Conservation (phyloP, 2,329 filamentous ascomycete species). For the Microdochium trichocladiopsis region DNA sequence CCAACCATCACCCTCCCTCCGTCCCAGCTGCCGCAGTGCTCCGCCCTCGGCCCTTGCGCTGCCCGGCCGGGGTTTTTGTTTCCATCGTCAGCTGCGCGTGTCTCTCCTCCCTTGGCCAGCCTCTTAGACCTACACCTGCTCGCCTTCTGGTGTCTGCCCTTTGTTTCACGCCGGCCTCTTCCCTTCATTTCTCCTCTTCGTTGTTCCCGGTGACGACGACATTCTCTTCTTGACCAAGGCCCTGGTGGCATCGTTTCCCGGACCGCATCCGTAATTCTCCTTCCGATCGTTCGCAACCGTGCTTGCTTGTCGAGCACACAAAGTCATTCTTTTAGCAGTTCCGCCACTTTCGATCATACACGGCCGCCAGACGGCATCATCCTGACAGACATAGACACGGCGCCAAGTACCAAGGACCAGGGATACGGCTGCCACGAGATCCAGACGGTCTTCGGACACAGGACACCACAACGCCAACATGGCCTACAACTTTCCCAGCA, state of each 20-base stretch:
- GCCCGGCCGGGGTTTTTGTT: not conserved
- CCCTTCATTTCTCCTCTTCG: not conserved
- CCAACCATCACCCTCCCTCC: not conserved
- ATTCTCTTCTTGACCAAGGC: not conserved
- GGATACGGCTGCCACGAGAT: no score
- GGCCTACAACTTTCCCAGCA: conserved; percentile 13
- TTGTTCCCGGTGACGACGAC: not conserved
- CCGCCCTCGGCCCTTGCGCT: not conserved
- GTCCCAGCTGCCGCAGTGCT: not conserved
- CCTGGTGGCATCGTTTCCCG: not conserved
- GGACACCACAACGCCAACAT: conserved; percentile 3
- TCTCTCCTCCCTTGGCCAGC: no score
- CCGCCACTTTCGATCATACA: no score
- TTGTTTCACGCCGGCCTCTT: not conserved
- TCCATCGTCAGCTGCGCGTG: no score
- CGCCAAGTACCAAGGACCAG: no score
- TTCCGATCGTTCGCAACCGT: not conserved
- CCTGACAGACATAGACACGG: no score
- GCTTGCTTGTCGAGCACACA: conserved; percentile 2
- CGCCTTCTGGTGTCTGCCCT: not conserved
- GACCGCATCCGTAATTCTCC: not conserved
- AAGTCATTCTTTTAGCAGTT: not conserved
- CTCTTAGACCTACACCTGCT: not conserved
- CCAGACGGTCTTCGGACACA: no score
- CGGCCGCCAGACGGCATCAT: no score